Base-by-base conservation (phyloP, 2,329 filamentous ascomycete genomes). In the Lasiodiplodia sp. region DNA sequence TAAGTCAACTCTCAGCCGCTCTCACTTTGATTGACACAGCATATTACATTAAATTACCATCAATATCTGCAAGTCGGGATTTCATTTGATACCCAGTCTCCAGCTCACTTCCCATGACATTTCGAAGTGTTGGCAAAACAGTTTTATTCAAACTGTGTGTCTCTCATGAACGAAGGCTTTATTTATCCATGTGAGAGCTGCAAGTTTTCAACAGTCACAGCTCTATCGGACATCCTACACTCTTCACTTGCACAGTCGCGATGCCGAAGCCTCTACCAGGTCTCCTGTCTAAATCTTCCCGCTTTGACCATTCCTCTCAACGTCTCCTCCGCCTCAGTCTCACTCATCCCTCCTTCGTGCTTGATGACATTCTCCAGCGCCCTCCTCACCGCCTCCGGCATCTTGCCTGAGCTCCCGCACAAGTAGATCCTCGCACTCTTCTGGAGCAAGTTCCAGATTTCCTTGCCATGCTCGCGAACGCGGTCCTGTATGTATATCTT, bases 401-500 rank as follows among this genome's bases (percentile, higher is more conserved):
- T 93, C 69, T 86, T 87, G 0, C 91, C 91, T 0, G 88, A 91
- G 0, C 87, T 87, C 1, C 84, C 87, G 73, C 86, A 88, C 23
- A 89, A 81, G 72, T 85, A 87, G 0, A 88, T 82, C 16, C 87
- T 83, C 0, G 88, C 90, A 0, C 79, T 73, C 14, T 81, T 75
- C 44, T 84, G 81, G 44, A 83, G 78, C 5, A 92, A 75, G n/a
- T 87, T 76, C 72, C 83, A 87, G 1, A 91, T 82, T 14, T 83
- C 72, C 8, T 74, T 72, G 2, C 80, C 81, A 37, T 88, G 80
- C 71, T 86, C 80, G 1, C 84, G 83, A 18, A 92, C 82, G 3
- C 86, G 78, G 73, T 91, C 86, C 75, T 93, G 91, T 1, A 92
- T 90, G 71, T 93, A 93, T 8, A 89, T 77, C 75, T 90, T 91